phyloP scores from a whole-genome alignment of 1,284 basidiomycete genomes.

The Papiliotrema fonsecae region DNA sequence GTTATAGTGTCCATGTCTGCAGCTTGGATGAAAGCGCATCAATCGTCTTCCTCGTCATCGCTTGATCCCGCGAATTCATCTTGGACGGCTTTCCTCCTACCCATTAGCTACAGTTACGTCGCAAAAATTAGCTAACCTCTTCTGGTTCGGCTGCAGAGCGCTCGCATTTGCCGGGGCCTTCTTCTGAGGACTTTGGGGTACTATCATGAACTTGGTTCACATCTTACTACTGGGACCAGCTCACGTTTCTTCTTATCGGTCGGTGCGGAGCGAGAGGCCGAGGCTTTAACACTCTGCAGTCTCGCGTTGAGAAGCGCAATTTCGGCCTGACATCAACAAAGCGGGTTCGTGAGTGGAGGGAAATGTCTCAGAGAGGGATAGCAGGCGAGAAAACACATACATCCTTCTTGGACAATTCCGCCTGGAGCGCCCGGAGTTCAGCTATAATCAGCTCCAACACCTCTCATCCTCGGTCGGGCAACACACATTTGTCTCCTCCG shows the following conservation, averaged over 20 bases:
- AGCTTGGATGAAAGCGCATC: no score
- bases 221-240: background rate
- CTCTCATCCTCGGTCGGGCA: background rate
- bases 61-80: conserved; percentile 31
- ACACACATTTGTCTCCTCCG: conserved; percentile 7
- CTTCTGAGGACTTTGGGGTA: conserved; percentile 23
- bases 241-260: conserved; percentile 21
- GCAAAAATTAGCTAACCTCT: conserved; percentile 14
- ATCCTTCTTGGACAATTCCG: conserved; percentile 24
- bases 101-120: background rate
- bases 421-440: conserved; percentile 16
- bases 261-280: conserved; percentile 12
- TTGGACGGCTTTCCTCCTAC: conserved; percentile 27
- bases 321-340: conserved; percentile 10
- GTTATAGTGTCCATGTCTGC: no score
- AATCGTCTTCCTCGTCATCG: conserved; percentile 15
- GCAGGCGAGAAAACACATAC: conserved; percentile 8
- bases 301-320: conserved; percentile 18
- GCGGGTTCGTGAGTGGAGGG: background rate
- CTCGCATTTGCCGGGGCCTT: conserved; percentile 25
- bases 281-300: conserved; percentile 21
- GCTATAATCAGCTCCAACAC: no score
- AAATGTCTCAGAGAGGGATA: background rate
- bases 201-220: conserved; percentile 4
- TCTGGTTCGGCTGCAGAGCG: conserved; percentile 34